Evolutionary conservation across 345 rosid genomes (phyloP).

Genomic region (Durio zibethinus): DNA sequence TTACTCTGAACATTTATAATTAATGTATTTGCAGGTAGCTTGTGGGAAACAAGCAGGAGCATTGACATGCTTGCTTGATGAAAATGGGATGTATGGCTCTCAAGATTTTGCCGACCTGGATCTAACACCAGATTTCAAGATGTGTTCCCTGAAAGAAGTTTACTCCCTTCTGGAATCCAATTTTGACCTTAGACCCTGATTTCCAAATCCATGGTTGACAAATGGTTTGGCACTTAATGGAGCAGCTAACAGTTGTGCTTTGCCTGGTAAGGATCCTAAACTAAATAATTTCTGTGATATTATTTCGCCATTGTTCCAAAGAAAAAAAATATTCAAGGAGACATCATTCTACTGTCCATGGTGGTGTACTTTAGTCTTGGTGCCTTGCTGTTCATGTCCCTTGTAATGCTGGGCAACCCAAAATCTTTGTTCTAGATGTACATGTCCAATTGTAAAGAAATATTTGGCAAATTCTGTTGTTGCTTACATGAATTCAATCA

Average conservation of each 20-base stretch:
- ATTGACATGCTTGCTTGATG: conserved; percentile 86
- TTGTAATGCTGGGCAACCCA: not conserved
- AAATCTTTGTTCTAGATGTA: not conserved
- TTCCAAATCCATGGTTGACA: not conserved
- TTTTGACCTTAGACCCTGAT: conserved; percentile 58
- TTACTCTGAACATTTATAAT: not conserved
- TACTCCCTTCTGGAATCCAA: conserved; percentile 55
- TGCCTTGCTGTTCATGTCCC: not conserved
- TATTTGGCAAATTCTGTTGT: not conserved
- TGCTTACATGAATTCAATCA: not conserved
- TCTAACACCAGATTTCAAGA: conserved; percentile 71
- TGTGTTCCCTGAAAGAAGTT: conserved; percentile 60
- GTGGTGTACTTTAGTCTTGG: not conserved
- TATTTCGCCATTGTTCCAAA: not conserved
- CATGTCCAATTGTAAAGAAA: not conserved
- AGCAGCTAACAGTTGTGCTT: not conserved
- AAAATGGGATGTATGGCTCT: conserved; percentile 55
- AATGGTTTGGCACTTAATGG: not conserved
- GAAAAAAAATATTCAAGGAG: not conserved
- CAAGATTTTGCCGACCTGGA: conserved; percentile 48
- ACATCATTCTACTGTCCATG: not conserved
- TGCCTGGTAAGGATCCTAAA: not conserved
- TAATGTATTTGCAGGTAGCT: conserved; percentile 47
- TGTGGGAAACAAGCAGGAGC: conserved; percentile 94
- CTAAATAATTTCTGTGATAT: not conserved